phyloP scores from a whole-genome alignment of 2,329 filamentous ascomycete species.

The Plectosphaerella plurivora region DNA sequence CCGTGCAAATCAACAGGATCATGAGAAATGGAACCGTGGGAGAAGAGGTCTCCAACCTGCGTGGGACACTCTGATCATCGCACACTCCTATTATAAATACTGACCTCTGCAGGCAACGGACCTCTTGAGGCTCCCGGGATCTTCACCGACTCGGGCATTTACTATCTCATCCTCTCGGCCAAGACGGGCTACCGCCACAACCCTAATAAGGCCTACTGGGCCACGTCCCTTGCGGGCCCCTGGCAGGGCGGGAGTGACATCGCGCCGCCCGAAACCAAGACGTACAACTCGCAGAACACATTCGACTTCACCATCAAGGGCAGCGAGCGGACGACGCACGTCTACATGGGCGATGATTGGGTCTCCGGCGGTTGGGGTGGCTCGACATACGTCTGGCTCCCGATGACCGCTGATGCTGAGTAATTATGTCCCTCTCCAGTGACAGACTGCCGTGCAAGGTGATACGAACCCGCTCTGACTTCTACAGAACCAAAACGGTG shows the following conservation, averaged over 20 bases:
- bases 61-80: constrained; percentile 9
- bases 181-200: constrained; percentile 31
- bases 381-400: constrained; percentile 34
- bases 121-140: constrained; percentile 29
- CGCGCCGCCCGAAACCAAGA: constrained; percentile 27
- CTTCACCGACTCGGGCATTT: constrained; percentile 24
- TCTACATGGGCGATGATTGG: constrained; percentile 33
- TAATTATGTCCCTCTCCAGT: constrained; percentile 1
- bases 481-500: neutral
- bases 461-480: neutral
- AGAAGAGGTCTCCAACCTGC: constrained; percentile 19
- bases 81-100: too few species aligned
- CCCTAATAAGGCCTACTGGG: constrained; percentile 29
- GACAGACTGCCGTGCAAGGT: constrained; percentile 1
- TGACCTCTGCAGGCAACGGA: constrained; percentile 15
- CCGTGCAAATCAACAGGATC: constrained; percentile 31
- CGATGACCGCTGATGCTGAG: constrained; percentile 26
- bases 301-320: constrained; percentile 28
- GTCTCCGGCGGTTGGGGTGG: constrained; percentile 25
- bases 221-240: constrained; percentile 23
- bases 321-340: constrained; percentile 23
- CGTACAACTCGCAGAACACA: constrained; percentile 30
- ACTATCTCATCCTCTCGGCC: constrained; percentile 29
- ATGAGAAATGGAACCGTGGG: constrained; percentile 29
- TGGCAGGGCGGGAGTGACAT: constrained; percentile 28